Evolutionary conservation across 2,329 filamentous ascomycete species (phyloP).

Genomic region (Bertia moriformis): DNA sequence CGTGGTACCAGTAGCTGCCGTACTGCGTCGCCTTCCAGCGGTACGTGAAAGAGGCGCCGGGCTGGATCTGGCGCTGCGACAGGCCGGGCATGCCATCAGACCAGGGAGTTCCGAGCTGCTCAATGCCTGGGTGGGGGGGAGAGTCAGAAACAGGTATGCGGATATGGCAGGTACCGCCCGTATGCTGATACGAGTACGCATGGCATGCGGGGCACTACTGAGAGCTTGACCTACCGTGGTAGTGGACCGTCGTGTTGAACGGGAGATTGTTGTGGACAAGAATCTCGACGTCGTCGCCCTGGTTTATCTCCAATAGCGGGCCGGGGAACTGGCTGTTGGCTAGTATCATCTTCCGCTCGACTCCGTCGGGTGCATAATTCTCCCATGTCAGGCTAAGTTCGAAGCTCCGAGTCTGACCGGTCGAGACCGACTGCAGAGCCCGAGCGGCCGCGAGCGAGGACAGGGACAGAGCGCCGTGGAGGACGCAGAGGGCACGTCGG

Average conservation of each 20-base stretch:
- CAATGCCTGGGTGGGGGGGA: constrained; percentile 18
- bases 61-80: constrained; percentile 33
- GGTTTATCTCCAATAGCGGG: constrained; percentile 35
- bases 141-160: too few species aligned
- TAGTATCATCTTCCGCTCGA: constrained; percentile 26
- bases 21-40: constrained; percentile 38
- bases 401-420: constrained; percentile 5
- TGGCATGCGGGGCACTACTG: not conserved
- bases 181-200: not conserved
- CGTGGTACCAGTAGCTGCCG: constrained; percentile 48
- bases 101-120: constrained; percentile 37
- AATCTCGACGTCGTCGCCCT: constrained; percentile 32
- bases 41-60: constrained; percentile 32
- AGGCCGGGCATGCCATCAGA: constrained; percentile 45
- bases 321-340: constrained; percentile 49
- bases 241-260: constrained; percentile 31
- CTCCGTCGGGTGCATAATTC: constrained; percentile 25
- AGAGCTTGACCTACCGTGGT: constrained; percentile 29
- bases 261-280: constrained; percentile 29
- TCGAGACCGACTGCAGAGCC: not conserved
- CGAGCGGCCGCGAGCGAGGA: not conserved
- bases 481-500: not conserved
- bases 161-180: not conserved
- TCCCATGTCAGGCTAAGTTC: constrained; percentile 20
- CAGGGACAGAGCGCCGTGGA: not conserved